These are phyloP conservation scores for Ciborinia camelliae DNA, from an alignment of 2,329 filamentous ascomycete genomes.

Conservation along the genomic window DNA sequence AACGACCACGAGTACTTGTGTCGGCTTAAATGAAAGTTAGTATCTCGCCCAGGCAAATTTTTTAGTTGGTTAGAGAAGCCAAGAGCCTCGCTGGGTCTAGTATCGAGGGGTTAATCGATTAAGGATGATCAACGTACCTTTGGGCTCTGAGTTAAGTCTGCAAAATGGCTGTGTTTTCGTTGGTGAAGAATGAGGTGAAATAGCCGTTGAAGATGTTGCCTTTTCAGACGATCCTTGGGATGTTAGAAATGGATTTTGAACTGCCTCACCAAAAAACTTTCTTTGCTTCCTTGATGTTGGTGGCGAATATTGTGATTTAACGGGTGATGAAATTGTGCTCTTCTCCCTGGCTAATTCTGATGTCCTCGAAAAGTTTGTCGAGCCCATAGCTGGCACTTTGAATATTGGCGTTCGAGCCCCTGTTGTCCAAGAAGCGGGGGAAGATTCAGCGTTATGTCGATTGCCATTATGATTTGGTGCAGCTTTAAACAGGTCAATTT, in stretches of 20 bases:
- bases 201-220: slow-evolving; percentile 2
- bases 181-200: slow-evolving; percentile 16
- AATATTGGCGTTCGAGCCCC: neutral
- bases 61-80: neutral
- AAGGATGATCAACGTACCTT: neutral
- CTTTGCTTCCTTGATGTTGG: slow-evolving; percentile 13
- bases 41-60: neutral
- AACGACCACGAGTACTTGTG: neutral
- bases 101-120: neutral
- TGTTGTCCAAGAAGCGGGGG: neutral
- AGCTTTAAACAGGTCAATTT: neutral
- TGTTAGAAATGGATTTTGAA: slow-evolving; percentile 17
- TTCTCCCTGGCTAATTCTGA: neutral
- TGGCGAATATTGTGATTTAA: slow-evolving; percentile 3
- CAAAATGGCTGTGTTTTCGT: neutral
- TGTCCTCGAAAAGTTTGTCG: neutral
- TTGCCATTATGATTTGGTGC: neutral
- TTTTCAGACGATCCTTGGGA: neutral
- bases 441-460: neutral
- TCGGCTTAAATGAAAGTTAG: neutral
- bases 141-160: neutral
- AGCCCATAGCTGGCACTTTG: neutral
- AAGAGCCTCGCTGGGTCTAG: too few relatives aligned
- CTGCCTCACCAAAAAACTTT: slow-evolving; percentile 15
- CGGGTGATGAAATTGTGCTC: neutral